Percentiles rank a stretch among this genome's conserved stretches.
phyloP scores from a whole-genome alignment of 176 grass and related monocot genomes.

The Themeda triandra region DNA sequence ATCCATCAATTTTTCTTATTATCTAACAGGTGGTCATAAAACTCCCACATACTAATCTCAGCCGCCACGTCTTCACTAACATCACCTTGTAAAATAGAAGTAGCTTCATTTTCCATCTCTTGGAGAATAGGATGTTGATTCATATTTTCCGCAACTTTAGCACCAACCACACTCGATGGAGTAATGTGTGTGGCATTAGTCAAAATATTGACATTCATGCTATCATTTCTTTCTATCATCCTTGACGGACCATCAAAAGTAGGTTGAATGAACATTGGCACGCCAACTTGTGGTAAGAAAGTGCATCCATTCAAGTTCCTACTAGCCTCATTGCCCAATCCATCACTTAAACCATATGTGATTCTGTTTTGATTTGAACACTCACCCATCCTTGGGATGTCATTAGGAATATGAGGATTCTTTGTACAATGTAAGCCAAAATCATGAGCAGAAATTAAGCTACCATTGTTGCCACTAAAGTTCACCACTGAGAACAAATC shows the following conservation, averaged over 20 bases:
- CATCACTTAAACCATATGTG: not conserved
- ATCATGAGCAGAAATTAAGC: not conserved
- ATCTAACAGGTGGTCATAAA: not conserved
- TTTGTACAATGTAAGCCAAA: not conserved
- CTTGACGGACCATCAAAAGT: not conserved
- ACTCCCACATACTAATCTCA: not conserved
- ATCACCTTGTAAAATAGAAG: not conserved
- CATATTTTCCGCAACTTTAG: not conserved
- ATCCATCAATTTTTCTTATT: not conserved
- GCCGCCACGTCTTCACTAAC: not conserved
- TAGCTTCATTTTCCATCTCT: not conserved
- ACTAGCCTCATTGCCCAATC: not conserved
- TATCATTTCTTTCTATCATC: not conserved
- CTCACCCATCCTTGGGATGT: not conserved
- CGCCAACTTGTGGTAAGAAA: not conserved
- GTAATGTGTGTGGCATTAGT: not conserved
- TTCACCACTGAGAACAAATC: slow-evolving; percentile 1
- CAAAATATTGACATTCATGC: not conserved
- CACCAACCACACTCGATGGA: not conserved
- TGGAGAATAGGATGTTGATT: not conserved
- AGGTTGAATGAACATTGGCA: not conserved
- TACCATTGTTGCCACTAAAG: not conserved
- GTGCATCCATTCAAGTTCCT: not conserved
- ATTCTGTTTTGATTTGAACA: not conserved
- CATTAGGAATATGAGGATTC: not conserved